Evolutionary conservation across 495 filamentous ascomycete genomes (phyloP).

Genomic region (Aspergillus homomorphus): DNA sequence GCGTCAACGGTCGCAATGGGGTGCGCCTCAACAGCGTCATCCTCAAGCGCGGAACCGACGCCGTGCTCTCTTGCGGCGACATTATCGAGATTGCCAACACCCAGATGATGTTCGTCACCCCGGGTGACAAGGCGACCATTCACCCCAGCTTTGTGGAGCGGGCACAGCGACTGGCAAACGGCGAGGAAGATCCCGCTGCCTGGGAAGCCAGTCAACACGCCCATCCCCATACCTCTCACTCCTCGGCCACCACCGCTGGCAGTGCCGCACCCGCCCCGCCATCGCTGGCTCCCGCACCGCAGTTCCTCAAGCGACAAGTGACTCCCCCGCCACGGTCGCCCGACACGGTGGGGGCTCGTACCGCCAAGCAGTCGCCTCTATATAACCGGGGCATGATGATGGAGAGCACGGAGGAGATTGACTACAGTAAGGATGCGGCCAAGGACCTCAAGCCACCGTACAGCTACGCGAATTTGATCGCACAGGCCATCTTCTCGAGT

Average conservation of each 20-base stretch:
- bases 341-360: conserved; percentile 41
- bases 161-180: conserved; percentile 43
- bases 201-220: conserved; percentile 43
- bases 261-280: conserved; percentile 40
- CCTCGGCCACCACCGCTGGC: conserved; percentile 18
- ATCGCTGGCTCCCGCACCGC: conserved; percentile 65
- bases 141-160: conserved; percentile 52
- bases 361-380: conserved; percentile 55
- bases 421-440: conserved; percentile 77
- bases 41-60: conserved; percentile 62
- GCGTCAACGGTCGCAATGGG: conserved; percentile 86
- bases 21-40: conserved; percentile 71
- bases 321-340: conserved; percentile 59
- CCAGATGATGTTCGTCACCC: conserved; percentile 97
- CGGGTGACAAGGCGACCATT: conserved; percentile 61
- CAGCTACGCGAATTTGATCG: conserved; percentile 97
- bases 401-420: conserved; percentile 73
- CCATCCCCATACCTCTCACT: conserved; percentile 27
- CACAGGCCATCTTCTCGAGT: conserved; percentile 84
- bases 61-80: conserved; percentile 71
- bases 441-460: conserved; percentile 90
- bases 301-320: conserved; percentile 63
- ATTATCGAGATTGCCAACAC: conserved; percentile 87
- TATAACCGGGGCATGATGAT: conserved; percentile 69
- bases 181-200: conserved; percentile 37